Percentiles rank a stretch among this genome's conserved stretches.
phyloP scores from a whole-genome alignment of 2,329 filamentous ascomycete genomes.

The Microdochium paspali region DNA sequence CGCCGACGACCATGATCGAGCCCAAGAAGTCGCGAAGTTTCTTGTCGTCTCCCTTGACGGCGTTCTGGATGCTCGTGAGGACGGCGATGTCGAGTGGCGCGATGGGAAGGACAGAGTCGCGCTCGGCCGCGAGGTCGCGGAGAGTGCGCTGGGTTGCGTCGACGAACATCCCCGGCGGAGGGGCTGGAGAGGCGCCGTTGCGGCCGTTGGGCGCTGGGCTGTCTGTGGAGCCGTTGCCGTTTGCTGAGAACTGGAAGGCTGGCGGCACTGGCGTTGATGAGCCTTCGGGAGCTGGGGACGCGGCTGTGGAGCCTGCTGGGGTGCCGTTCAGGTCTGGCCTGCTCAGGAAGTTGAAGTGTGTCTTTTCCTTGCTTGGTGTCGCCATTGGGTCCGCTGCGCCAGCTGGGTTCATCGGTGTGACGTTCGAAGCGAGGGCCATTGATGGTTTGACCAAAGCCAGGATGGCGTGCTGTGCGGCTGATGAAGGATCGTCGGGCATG shows the following conservation, averaged over 20 bases:
- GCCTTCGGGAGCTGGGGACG: conserved; percentile 78
- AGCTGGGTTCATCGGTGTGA: conserved; percentile 13
- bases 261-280: conserved; percentile 55
- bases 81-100: conserved; percentile 85
- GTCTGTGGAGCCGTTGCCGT: conserved; percentile 31
- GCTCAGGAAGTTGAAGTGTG: conserved; percentile 60
- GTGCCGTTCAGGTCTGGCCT: conserved; percentile 66
- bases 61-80: conserved; percentile 79
- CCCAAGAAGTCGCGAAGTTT: conserved; percentile 85
- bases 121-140: conserved; percentile 52
- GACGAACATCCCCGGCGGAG: conserved; percentile 35
- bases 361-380: conserved; percentile 53
- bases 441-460: conserved; percentile 52
- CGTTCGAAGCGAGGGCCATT: conserved; percentile 34
- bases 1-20: conserved; percentile 84
- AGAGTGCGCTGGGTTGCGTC: conserved; percentile 41
- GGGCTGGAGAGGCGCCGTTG: conserved; percentile 37
- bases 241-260: conserved; percentile 45
- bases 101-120: conserved; percentile 72
- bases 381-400: conserved; percentile 28
- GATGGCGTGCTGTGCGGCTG: conserved; percentile 68
- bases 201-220: conserved; percentile 44
- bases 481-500: conserved; percentile 77
- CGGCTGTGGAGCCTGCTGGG: conserved; percentile 76
- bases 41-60: conserved; percentile 81